These are phyloP conservation scores for Emergomyces pasteurianus DNA, from an alignment of 2,329 filamentous ascomycete genomes.

Conservation along the genomic window DNA sequence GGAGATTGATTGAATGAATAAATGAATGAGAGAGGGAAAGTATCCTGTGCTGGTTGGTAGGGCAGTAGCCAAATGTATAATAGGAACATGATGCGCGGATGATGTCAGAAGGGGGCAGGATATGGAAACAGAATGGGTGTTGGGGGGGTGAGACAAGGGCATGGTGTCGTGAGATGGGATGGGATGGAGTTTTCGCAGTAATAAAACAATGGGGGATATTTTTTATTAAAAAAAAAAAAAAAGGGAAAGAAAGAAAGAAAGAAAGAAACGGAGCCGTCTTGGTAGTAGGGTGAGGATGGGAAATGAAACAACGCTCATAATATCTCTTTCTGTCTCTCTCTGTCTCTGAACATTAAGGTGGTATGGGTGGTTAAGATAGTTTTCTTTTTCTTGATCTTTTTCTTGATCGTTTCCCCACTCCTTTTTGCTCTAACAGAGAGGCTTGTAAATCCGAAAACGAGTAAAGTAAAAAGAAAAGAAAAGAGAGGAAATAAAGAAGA, in stretches of 20 bases:
- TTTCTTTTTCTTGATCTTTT: neutral
- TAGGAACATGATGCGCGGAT: neutral
- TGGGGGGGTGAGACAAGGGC: neutral
- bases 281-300: neutral
- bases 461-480: neutral
- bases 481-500: constrained; percentile 7
- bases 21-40: neutral
- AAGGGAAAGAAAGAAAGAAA: too few relatives aligned
- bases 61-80: neutral
- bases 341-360: neutral
- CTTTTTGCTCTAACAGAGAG: neutral
- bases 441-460: neutral
- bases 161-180: neutral
- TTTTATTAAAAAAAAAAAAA: neutral
- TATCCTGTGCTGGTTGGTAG: neutral
- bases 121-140: neutral
- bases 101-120: neutral
- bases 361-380: neutral
- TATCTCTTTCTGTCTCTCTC: neutral
- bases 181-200: neutral
- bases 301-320: neutral
- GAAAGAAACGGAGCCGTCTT: neutral
- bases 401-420: neutral
- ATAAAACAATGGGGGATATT: neutral
- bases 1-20: neutral